Evolutionary conservation across 2,329 filamentous ascomycete genomes (phyloP).

Genomic region (Paecilomyces sp.): DNA sequence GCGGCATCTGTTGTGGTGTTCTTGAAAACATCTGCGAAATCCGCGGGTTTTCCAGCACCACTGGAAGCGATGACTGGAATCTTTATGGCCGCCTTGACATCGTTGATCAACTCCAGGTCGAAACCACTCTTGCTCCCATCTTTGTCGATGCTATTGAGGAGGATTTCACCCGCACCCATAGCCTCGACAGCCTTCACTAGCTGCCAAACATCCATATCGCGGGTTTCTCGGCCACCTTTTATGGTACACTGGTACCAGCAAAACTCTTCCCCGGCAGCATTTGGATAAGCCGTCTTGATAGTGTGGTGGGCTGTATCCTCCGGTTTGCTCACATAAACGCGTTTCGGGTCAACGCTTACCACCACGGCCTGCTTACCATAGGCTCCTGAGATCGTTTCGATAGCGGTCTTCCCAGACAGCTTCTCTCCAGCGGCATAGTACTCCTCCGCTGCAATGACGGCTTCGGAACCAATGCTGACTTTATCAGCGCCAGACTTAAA

Average conservation of each 20-base stretch:
- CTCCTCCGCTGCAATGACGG: conserved; percentile 84
- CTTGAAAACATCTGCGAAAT: conserved; percentile 87
- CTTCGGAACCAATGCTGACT: conserved; percentile 92
- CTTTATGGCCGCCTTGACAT: conserved; percentile 77
- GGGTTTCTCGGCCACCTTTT: conserved; percentile 89
- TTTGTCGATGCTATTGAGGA: conserved; percentile 96
- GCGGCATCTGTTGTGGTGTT: conserved; percentile 85
- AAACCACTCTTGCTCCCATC: conserved; percentile 94
- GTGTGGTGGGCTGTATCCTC: conserved; percentile 67
- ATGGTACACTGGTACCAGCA: conserved; percentile 99
- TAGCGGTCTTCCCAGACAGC: conserved; percentile 75
- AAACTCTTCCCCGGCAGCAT: conserved; percentile 67
- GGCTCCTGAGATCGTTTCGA: conserved; percentile 87
- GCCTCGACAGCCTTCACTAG: conserved; percentile 84
- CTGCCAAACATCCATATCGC: conserved; percentile 87
- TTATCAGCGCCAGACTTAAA: conserved; percentile 97
- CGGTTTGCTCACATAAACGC: conserved; percentile 71
- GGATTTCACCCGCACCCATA: conserved; percentile 89
- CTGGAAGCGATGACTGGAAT: conserved; percentile 95
- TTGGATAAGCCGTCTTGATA: conserved; percentile 61
- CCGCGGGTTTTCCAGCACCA: conserved; percentile 77
- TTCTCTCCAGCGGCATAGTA: conserved; percentile 67
- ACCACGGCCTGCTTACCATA: conserved; percentile 98
- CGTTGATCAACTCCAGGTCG: conserved; percentile 81
- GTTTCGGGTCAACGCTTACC: conserved; percentile 87